Evolutionary conservation across 1,284 basidiomycete genomes (phyloP).

Genomic region (Tremellales sp.): DNA sequence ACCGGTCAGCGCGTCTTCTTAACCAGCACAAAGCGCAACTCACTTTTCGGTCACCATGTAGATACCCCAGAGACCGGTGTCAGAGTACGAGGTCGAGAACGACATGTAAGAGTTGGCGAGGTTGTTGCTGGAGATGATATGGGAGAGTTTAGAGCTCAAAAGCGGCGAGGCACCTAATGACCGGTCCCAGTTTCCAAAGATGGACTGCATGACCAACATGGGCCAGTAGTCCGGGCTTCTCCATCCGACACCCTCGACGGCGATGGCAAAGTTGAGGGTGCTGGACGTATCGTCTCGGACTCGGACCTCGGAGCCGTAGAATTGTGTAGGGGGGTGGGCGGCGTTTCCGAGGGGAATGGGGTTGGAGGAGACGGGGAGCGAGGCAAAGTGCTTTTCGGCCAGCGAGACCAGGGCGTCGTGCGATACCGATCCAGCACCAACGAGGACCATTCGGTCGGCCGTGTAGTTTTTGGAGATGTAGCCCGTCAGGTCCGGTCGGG

Average conservation of each 20-base stretch:
- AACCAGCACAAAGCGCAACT: constrained; percentile 17
- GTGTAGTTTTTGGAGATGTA: constrained; percentile 99
- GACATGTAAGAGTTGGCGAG: constrained; percentile 99
- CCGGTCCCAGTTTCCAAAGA: constrained; percentile 99
- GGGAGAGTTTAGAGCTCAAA: constrained; percentile 84
- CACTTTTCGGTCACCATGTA: constrained; percentile 92
- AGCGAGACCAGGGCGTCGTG: constrained; percentile 91
- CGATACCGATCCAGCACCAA: constrained; percentile 92
- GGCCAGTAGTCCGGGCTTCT: constrained; percentile 98
- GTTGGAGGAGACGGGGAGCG: constrained; percentile 78
- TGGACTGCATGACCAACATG: constrained; percentile 97
- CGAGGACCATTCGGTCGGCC: constrained; percentile 97
- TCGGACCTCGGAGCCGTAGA: constrained; percentile 93
- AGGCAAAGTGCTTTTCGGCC: constrained; percentile 88
- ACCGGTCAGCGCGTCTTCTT: neutral
- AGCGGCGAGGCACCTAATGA: constrained; percentile 86
- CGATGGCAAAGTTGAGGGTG: constrained; percentile 90
- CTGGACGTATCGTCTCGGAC: constrained; percentile 87
- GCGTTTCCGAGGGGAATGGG: constrained; percentile 84
- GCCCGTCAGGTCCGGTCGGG: constrained; percentile 77
- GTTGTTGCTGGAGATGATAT: constrained; percentile 89
- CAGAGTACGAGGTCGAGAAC: constrained; percentile 99
- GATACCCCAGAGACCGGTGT: constrained; percentile 99
- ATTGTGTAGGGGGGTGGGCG: constrained; percentile 67
- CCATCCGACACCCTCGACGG: constrained; percentile 98